Percentiles rank a stretch among this genome's conserved stretches.
phyloP scores from a whole-genome alignment of 352 stramenopile species.

The Globisporangium cylindrosporum region DNA sequence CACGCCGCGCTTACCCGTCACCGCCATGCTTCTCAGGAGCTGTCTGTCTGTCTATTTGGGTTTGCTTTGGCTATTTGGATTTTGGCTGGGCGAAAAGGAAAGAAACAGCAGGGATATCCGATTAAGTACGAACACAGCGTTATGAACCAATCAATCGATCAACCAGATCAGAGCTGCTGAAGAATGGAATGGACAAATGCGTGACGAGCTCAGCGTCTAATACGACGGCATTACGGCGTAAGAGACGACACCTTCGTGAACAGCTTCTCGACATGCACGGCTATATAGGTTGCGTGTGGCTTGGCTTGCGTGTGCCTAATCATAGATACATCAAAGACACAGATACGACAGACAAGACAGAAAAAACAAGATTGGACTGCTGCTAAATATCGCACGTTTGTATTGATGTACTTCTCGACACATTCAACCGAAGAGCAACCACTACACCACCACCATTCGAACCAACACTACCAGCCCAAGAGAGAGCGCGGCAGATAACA shows the following conservation, averaged over 20 bases:
- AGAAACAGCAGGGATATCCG: not conserved
- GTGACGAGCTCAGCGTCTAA: not conserved
- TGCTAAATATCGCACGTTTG: conserved; percentile 24
- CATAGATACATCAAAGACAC: not conserved
- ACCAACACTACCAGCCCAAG: not conserved
- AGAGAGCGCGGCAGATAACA: not conserved
- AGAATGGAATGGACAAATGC: not conserved
- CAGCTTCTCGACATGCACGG: not conserved
- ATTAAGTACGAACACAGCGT: conserved; percentile 7
- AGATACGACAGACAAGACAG: not conserved
- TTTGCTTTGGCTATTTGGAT: not conserved
- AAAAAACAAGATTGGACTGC: conserved; percentile 7
- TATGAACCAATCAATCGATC: conserved; percentile 8
- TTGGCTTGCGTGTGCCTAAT: not conserved
- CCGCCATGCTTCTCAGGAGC: conserved; percentile 41
- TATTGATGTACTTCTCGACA: conserved; percentile 15
- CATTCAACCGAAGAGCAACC: not conserved
- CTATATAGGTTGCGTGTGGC: not conserved
- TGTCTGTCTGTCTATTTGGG: conserved; percentile 1
- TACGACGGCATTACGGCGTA: not conserved
- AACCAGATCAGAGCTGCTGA: not conserved
- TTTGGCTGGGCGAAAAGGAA: not conserved
- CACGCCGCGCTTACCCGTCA: conserved; percentile 82
- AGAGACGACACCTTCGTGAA: not conserved
- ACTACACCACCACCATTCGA: not conserved